Conservation (phyloP, 1,139 yeast species). For the Pichia sorboxylosa region DNA sequence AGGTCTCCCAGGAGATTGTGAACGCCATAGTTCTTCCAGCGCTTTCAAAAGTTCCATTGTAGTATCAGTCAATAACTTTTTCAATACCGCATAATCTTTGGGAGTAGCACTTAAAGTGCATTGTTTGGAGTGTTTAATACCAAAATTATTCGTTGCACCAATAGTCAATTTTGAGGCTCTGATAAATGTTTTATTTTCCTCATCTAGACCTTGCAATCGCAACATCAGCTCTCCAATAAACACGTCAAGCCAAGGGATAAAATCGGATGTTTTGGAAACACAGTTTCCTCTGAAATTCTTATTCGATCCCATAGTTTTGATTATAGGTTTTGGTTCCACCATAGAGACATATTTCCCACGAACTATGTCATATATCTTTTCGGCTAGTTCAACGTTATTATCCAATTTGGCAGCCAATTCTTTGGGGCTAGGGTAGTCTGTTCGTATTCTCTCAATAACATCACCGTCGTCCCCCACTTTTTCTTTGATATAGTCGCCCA, state of each 20-base stretch:
- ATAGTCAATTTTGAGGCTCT: slow-evolving; percentile 45
- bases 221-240: slow-evolving; percentile 70
- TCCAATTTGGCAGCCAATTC: slow-evolving; percentile 27
- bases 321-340: slow-evolving; percentile 45
- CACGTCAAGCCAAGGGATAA: slow-evolving; percentile 70
- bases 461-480: slow-evolving; percentile 24
- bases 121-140: slow-evolving; percentile 32
- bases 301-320: slow-evolving; percentile 81
- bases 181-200: slow-evolving; percentile 38
- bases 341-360: slow-evolving; percentile 50
- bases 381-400: slow-evolving; percentile 36
- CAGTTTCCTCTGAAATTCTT: slow-evolving; percentile 63
- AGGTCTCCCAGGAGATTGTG: slow-evolving; percentile 14
- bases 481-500: slow-evolving; percentile 50
- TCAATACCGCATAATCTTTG: slow-evolving; percentile 31
- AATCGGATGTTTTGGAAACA: slow-evolving; percentile 44
- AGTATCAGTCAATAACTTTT: slow-evolving; percentile 28
- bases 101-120: slow-evolving; percentile 29
- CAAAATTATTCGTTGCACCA: slow-evolving; percentile 22
- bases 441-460: slow-evolving; percentile 34
- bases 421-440: slow-evolving; percentile 27
- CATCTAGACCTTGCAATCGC: slow-evolving; percentile 63
- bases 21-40: slow-evolving; percentile 25
- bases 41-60: slow-evolving; percentile 30
- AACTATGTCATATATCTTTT: slow-evolving; percentile 44